Conservation (phyloP, 2,329 filamentous ascomycete genomes). For the Talaromyces verruculosus region DNA sequence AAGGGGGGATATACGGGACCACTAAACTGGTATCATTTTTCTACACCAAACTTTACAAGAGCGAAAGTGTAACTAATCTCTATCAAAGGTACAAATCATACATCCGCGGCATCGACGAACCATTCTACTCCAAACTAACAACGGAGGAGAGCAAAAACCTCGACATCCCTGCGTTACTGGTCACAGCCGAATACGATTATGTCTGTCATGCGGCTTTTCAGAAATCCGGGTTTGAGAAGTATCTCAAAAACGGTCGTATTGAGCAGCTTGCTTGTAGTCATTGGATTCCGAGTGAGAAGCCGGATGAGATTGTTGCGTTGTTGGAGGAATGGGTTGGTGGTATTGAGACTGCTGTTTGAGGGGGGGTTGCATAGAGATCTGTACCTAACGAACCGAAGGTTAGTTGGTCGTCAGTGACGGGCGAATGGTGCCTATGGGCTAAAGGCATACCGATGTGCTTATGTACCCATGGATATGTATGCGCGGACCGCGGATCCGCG, state of each 20-base stretch:
- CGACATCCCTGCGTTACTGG: conserved; percentile 7
- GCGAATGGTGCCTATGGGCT: not conserved
- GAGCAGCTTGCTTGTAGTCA: conserved; percentile 15
- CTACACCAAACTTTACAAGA: not conserved
- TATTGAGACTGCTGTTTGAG: not conserved
- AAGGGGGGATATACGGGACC: conserved; percentile 19
- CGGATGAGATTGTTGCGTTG: conserved; percentile 6
- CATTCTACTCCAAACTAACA: not conserved
- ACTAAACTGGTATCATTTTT: conserved; percentile 10
- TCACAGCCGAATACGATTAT: conserved; percentile 15
- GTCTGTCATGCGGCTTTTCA: conserved; percentile 12
- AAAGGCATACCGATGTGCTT: not conserved
- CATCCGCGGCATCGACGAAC: conserved; percentile 13
- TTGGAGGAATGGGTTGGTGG: conserved; percentile 12
- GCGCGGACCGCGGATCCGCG: not conserved
- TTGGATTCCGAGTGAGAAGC: conserved; percentile 18
- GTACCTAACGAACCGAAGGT: not conserved
- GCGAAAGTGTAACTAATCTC: not conserved
- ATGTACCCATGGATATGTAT: not conserved
- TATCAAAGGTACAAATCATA: conserved; percentile 13
- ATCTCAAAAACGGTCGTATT: not conserved
- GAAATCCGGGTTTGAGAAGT: not conserved
- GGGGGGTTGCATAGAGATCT: not conserved
- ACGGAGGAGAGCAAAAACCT: conserved; percentile 15
- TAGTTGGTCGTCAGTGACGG: not conserved